Conservation (phyloP, 352 stramenopile species). For the Pseudoperonospora humuli region DNA sequence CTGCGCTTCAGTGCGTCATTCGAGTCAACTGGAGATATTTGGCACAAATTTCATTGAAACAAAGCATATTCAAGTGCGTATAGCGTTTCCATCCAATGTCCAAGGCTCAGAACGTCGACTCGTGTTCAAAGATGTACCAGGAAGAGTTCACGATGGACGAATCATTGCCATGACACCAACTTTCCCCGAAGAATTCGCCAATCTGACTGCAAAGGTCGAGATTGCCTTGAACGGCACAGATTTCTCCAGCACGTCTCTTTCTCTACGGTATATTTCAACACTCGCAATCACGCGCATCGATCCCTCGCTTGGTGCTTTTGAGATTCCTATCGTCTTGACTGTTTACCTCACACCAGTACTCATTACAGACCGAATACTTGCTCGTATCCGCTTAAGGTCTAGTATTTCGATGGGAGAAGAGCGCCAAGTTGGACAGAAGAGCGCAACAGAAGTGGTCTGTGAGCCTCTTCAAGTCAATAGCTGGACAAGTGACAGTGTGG, state of each 20-base stretch:
- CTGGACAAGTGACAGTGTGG: constrained; percentile 34
- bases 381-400: constrained; percentile 34
- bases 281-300: constrained; percentile 41
- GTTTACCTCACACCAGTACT: constrained; percentile 36
- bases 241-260: constrained; percentile 42
- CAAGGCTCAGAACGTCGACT: constrained; percentile 18
- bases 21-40: constrained; percentile 46
- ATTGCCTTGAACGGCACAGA: constrained; percentile 61
- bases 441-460: constrained; percentile 14
- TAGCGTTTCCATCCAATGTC: constrained; percentile 16
- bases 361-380: constrained; percentile 35
- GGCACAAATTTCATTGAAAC: constrained; percentile 72
- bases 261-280: constrained; percentile 48
- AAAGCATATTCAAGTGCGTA: constrained; percentile 59
- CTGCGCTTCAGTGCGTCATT: constrained; percentile 41
- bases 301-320: constrained; percentile 42
- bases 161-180: constrained; percentile 41
- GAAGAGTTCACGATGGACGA: constrained; percentile 36
- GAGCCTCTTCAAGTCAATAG: constrained; percentile 31
- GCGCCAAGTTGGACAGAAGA: not conserved
- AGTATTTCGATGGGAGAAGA: not conserved
- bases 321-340: constrained; percentile 43
- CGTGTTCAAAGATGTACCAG: constrained; percentile 27
- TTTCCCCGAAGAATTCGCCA: constrained; percentile 40
- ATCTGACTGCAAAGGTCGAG: constrained; percentile 42